These are phyloP conservation scores for Geotrichum citri-aurantii DNA, from an alignment of 1,139 yeast species.

Conservation along the genomic window DNA sequence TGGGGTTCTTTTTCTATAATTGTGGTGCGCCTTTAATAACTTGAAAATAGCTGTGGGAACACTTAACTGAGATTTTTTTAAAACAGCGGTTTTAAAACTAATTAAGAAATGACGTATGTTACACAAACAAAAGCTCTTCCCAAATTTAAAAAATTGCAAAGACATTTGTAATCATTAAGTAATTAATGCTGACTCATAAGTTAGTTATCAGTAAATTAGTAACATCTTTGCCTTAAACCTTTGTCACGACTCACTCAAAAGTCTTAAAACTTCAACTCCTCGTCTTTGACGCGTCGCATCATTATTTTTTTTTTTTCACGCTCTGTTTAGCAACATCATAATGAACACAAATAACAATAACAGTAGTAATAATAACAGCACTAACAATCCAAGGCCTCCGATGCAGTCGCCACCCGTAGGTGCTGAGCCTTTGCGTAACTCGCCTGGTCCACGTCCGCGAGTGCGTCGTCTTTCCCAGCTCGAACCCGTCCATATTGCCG, in stretches of 20 bases:
- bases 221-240: neutral
- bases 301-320: neutral
- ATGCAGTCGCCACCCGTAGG: neutral
- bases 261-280: neutral
- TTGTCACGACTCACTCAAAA: neutral
- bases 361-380: neutral
- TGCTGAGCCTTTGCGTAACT: neutral
- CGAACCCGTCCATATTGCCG: conserved; percentile 19
- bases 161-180: neutral
- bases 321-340: neutral
- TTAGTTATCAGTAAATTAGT: no score
- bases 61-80: no score
- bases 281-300: neutral
- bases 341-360: neutral
- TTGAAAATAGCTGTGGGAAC: no score
- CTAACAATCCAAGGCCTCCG: neutral
- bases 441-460: conserved; percentile 15
- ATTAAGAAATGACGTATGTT: no score
- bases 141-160: no score
- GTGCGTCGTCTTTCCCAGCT: conserved; percentile 18
- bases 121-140: no score
- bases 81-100: no score
- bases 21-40: no score
- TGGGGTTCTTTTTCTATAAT: no score
- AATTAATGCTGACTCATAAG: neutral